Evolutionary conservation across 23 red algal genomes (phyloP).

Genomic region (Gracilaria caudata): DNA sequence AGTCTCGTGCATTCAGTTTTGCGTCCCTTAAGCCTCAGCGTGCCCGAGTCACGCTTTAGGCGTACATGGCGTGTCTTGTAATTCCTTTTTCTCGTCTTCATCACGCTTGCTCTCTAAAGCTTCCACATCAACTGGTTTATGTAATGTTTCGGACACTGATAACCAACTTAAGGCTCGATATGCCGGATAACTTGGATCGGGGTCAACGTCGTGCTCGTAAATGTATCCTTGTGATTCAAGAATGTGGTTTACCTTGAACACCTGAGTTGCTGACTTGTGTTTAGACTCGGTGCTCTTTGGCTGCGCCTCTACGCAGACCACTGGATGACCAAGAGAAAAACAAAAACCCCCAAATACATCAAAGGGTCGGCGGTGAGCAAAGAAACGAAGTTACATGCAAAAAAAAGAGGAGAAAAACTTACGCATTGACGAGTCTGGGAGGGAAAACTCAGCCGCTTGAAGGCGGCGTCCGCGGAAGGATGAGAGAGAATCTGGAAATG

Average conservation of each 20-base stretch:
- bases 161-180: conserved; percentile 42
- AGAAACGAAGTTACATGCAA: too few species aligned
- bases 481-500: conserved; percentile 51
- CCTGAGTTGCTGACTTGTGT: background rate
- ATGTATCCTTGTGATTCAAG: conserved; percentile 28
- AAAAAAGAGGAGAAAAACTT: background rate
- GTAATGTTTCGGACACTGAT: conserved; percentile 47
- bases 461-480: conserved; percentile 53
- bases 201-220: conserved; percentile 53
- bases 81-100: background rate
- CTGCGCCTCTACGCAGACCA: conserved; percentile 10
- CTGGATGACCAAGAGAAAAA: background rate
- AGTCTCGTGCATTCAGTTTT: background rate
- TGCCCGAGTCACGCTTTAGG: background rate
- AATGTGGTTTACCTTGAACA: conserved; percentile 41
- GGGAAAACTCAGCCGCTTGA: conserved; percentile 7
- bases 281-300: background rate
- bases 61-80: background rate
- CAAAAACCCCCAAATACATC: background rate
- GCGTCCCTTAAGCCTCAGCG: background rate
- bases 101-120: conserved; percentile 1
- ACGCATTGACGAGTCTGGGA: conserved; percentile 30
- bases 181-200: conserved; percentile 30
- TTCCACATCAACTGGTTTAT: conserved; percentile 44
- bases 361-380: background rate